phyloP scores from a whole-genome alignment of 805 yeast genomes.

The Candida nitratophila region DNA sequence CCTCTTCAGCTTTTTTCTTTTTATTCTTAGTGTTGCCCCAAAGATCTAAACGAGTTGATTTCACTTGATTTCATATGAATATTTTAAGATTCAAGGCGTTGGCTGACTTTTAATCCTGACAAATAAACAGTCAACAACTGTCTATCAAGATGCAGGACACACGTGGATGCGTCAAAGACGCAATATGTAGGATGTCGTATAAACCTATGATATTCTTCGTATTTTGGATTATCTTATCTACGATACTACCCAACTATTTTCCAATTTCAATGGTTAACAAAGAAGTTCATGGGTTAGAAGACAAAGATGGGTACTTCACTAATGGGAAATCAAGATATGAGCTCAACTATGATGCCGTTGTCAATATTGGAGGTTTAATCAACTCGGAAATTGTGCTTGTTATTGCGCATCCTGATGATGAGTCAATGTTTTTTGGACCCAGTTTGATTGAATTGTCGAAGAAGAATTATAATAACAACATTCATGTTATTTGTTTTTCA shows the following conservation, averaged over 20 bases:
- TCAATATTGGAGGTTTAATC: constrained; percentile 2
- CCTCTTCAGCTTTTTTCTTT: too few species aligned
- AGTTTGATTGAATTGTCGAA: constrained; percentile 47
- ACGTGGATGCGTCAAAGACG: neutral
- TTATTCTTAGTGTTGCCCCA: too few species aligned
- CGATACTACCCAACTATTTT: neutral
- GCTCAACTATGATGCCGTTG: neutral
- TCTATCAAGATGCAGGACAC: neutral
- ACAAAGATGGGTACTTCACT: neutral
- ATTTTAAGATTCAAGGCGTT: too few species aligned
- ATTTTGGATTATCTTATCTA: neutral
- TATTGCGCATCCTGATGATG: constrained; percentile 97
- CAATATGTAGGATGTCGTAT: neutral
- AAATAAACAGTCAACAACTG: too few species aligned
- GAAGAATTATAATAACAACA: constrained; percentile 38
- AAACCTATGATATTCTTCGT: neutral
- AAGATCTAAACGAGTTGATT: too few species aligned
- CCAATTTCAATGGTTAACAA: neutral
- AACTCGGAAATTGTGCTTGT: constrained; percentile 28
- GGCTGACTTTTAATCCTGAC: too few species aligned
- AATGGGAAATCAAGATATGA: neutral
- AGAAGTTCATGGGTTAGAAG: neutral
- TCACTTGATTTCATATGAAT: too few species aligned
- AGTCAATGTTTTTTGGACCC: constrained; percentile 95
- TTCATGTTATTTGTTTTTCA: constrained; percentile 65